These are phyloP conservation scores for Zasmidium citrigriseum DNA, from an alignment of 2,329 filamentous ascomycete species.

Conservation along the genomic window DNA sequence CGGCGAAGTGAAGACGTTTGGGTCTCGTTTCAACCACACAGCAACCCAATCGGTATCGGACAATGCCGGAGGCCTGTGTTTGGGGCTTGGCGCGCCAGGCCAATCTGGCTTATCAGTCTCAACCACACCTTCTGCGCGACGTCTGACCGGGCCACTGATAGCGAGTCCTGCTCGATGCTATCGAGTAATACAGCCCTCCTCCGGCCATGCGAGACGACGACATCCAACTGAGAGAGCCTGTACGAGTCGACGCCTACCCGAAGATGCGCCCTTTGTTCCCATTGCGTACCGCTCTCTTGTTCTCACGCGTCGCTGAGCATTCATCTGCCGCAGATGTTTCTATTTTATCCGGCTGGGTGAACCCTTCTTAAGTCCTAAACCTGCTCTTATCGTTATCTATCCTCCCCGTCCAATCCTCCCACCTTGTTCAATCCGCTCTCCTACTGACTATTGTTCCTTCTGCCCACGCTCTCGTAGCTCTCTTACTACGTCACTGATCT, in stretches of 20 bases:
- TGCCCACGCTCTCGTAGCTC: constrained; percentile 4
- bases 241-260: constrained; percentile 1
- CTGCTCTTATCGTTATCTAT: neutral
- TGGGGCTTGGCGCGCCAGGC: neutral
- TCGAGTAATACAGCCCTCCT: constrained; percentile 23
- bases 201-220: neutral
- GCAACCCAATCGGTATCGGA: neutral
- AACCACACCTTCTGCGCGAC: constrained; percentile 1
- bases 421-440: neutral
- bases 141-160: constrained; percentile 15
- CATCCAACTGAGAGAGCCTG: neutral
- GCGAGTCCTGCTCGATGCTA: constrained; percentile 15
- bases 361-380: neutral
- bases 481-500: neutral
- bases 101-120: neutral
- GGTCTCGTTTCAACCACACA: neutral
- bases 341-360: constrained; percentile 15
- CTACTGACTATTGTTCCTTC: neutral
- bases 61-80: neutral
- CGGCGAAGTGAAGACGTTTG: neutral
- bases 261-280: constrained; percentile 18
- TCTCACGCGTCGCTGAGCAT: neutral
- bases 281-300: constrained; percentile 6
- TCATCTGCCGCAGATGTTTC: constrained; percentile 2
- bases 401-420: constrained; percentile 15